These are phyloP conservation scores for Metrosideros polymorpha DNA, from an alignment of 441 rosid species.

Conservation along the genomic window DNA sequence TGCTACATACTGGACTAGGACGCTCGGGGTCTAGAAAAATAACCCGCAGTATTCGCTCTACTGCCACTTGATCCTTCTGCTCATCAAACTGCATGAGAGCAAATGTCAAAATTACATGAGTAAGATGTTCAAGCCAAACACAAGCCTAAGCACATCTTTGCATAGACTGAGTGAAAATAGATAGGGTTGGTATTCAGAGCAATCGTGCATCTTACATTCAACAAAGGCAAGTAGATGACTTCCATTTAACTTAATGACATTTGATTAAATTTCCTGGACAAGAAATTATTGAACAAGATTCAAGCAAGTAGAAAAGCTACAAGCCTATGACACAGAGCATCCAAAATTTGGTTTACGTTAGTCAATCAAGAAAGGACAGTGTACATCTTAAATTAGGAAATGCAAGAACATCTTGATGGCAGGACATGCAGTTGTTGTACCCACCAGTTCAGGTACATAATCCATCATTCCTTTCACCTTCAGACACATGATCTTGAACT, in stretches of 20 bases:
- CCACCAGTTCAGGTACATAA: constrained; percentile 65
- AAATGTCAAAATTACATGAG: background rate
- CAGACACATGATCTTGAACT: constrained; percentile 68
- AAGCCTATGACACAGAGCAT: background rate
- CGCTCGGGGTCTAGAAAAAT: constrained; percentile 53
- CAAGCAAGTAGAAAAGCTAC: background rate
- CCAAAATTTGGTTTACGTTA: background rate
- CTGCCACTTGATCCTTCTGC: constrained; percentile 46
- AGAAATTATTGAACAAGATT: background rate
- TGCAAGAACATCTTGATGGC: background rate
- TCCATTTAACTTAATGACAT: background rate
- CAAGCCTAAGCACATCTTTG: background rate
- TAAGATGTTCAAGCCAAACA: background rate
- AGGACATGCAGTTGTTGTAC: constrained; percentile 2
- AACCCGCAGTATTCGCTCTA: constrained; percentile 55
- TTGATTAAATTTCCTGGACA: background rate
- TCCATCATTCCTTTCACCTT: constrained; percentile 59
- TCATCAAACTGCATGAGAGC: constrained; percentile 45
- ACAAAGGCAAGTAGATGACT: background rate
- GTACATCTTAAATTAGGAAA: background rate
- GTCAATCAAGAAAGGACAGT: background rate
- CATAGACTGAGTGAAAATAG: background rate
- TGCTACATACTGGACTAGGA: constrained; percentile 42
- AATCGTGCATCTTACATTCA: background rate
- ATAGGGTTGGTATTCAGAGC: background rate